phyloP scores from a whole-genome alignment of 2,329 filamentous ascomycete genomes.

The Diaporthe batatas region DNA sequence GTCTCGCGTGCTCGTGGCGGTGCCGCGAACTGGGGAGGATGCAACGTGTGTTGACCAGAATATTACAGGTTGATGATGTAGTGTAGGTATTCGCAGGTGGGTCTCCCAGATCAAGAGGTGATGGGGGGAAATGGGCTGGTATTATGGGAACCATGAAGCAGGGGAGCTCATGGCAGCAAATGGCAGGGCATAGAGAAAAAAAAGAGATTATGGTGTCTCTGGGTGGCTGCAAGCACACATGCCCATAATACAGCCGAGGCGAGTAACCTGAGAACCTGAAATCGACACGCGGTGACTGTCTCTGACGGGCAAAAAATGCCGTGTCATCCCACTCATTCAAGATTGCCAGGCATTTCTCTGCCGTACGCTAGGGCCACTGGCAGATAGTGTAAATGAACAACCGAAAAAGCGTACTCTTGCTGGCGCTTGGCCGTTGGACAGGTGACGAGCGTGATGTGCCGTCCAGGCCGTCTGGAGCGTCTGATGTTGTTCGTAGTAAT shows the following conservation, averaged over 20 bases:
- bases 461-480: background rate
- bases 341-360: background rate
- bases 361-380: slow-evolving; percentile 14
- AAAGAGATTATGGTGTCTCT: slow-evolving; percentile 15
- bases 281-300: background rate
- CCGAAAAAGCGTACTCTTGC: background rate
- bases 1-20: slow-evolving; percentile 9
- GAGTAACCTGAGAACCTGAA: background rate
- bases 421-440: background rate
- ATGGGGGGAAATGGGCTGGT: background rate
- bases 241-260: no score
- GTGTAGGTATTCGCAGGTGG: background rate
- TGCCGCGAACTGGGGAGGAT: background rate
- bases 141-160: slow-evolving; percentile 19
- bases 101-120: background rate
- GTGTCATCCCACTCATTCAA: slow-evolving; percentile 1
- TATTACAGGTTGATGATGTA: slow-evolving; percentile 5
- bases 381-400: slow-evolving; percentile 8
- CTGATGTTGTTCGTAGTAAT: background rate
- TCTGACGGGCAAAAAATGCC: slow-evolving; percentile 14
- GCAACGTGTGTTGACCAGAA: background rate
- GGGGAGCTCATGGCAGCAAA: background rate
- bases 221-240: background rate
- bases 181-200: background rate
- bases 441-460: background rate